phyloP scores from a whole-genome alignment of 2,329 filamentous ascomycete genomes.

The Geosmithia morbida region DNA sequence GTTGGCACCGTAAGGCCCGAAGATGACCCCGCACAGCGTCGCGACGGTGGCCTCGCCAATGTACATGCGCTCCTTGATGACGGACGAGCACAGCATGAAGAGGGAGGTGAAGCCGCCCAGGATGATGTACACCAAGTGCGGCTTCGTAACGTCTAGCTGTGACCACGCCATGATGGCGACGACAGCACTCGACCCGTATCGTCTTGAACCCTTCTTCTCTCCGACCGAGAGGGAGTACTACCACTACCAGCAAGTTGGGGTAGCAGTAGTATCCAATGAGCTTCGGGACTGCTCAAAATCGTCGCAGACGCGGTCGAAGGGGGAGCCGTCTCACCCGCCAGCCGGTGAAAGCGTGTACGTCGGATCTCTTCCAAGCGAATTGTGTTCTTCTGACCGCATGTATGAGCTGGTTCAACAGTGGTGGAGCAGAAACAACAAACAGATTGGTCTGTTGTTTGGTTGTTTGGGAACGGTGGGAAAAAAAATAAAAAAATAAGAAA shows the following conservation, averaged over 20 bases:
- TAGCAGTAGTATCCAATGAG: not conserved
- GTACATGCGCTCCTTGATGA: slow-evolving; percentile 97
- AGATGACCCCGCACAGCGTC: slow-evolving; percentile 76
- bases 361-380: no score
- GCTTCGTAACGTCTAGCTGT: slow-evolving; percentile 75
- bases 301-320: not conserved
- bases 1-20: slow-evolving; percentile 71
- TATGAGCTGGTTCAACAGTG: not conserved
- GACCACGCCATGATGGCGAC: slow-evolving; percentile 54
- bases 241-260: no score
- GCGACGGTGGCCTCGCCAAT: slow-evolving; percentile 97
- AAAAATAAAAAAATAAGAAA: not conserved
- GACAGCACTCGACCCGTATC: not conserved
- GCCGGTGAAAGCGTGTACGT: no score
- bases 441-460: no score
- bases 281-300: not conserved
- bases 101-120: slow-evolving; percentile 92
- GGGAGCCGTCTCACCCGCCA: no score
- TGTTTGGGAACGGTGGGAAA: no score
- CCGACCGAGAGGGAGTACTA: not conserved
- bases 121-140: slow-evolving; percentile 97
- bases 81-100: slow-evolving; percentile 95
- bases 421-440: no score
- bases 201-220: not conserved
- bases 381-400: not conserved